Base-by-base conservation (phyloP, 331 rosid genomes). In the Rhamnella rubrinervis region DNA sequence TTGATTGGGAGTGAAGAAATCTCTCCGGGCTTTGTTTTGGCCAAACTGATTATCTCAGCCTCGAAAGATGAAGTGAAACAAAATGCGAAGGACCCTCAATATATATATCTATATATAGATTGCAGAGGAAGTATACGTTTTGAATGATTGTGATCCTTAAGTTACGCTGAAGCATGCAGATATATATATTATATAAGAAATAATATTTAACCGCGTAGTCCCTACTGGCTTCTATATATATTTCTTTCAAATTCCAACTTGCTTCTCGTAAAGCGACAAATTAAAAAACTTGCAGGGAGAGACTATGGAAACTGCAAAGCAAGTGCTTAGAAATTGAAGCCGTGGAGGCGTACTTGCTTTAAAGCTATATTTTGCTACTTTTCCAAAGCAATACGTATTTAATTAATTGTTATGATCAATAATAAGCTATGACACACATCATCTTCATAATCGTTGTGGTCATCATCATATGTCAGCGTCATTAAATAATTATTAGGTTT, bases 241-340 rank as follows among this genome's bases (percentile, higher is more conserved):
- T 63, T 71, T 13, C 59, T 55, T 63, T 68, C 59, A 60, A 40
- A 40, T 59, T 70, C 52, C 71, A 37, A 58, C 40, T 82, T 82
- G 73, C 67, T 70, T 68, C 1, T 10, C 61, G 71, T 66, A 23
- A 0, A 56, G 69, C 49, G 73, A 70, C 61, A 72, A 19, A 31
- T 31, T 31, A 31, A 31, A 31, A 31, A 73, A 44, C 51, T 73
- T 65, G 64, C n/a, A 20, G 18, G 61, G n/a, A 49, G 65, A 59
- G 73, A 28, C 25, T 59, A 7, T 8, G 71, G 90, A 88, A 83
- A 79, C 55, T 83, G 72, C 82, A 53, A 14, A 11, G 86, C 77
- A 78, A 80, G 7, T 83, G 69, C 87, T 59, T 10, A 55, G 84
- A 77, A 81, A 58, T 77, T 78, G 51, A 59, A 31, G 23, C 50